Conservation (phyloP, 2,329 filamentous ascomycete genomes). For the Cladosporium velox region DNA sequence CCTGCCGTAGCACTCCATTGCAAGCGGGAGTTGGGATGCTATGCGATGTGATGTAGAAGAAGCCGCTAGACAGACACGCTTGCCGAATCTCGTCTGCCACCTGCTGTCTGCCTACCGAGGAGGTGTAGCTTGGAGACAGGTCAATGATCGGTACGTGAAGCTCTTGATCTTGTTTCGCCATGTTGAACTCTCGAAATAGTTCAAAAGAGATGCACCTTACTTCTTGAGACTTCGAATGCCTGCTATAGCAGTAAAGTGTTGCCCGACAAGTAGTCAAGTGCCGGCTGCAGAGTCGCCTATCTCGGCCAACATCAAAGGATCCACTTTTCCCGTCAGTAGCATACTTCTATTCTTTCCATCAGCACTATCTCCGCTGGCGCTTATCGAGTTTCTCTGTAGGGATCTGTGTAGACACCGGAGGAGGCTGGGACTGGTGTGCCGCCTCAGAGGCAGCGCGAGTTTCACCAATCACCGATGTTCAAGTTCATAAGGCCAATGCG, state of each 20-base stretch:
- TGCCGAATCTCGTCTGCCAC: constrained; percentile 43
- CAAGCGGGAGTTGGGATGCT: constrained; percentile 35
- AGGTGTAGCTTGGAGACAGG: neutral
- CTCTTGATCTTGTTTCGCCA: neutral
- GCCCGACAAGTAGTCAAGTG: neutral
- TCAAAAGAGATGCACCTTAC: neutral
- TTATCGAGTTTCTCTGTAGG: no score
- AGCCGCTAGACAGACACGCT: constrained; percentile 44
- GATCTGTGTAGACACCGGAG: no score
- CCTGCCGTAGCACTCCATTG: constrained; percentile 39
- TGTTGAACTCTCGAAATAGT: neutral
- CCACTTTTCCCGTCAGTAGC: neutral
- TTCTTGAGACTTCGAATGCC: neutral
- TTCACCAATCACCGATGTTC: no score
- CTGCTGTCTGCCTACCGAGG: neutral
- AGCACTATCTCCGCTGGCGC: neutral
- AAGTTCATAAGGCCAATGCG: no score
- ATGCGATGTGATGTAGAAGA: constrained; percentile 46
- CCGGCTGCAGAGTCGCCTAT: neutral
- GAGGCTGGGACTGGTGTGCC: no score
- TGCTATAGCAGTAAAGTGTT: neutral
- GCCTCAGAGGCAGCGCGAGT: no score
- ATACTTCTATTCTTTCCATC: neutral
- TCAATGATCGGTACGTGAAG: neutral
- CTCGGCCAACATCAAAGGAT: neutral